phyloP scores from a whole-genome alignment of 495 filamentous ascomycete genomes.

The Mytilinidion resinicola region DNA sequence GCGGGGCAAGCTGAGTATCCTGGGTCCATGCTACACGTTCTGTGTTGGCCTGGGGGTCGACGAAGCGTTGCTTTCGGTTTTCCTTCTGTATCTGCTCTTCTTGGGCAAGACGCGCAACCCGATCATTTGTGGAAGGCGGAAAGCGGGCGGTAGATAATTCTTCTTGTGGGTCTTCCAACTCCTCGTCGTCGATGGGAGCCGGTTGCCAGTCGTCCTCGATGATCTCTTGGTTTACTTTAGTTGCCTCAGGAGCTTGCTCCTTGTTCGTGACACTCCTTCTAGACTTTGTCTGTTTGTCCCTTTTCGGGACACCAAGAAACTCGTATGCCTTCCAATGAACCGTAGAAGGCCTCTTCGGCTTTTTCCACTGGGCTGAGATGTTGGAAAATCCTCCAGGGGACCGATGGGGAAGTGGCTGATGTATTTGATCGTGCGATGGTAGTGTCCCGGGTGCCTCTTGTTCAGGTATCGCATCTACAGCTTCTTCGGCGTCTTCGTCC shows the following conservation, averaged over 20 bases:
- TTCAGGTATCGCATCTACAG: conserved; percentile 4
- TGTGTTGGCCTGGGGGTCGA: conserved; percentile 40
- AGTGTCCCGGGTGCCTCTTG: conserved; percentile 13
- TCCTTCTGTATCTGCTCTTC: conserved; percentile 31
- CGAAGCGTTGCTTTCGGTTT: conserved; percentile 25
- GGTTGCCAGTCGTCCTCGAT: not conserved
- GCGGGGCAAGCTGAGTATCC: conserved; percentile 14
- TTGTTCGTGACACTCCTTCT: not conserved
- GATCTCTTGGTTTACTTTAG: not conserved
- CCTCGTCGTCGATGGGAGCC: not conserved
- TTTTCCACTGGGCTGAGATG: conserved; percentile 3
- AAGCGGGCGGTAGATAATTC: not conserved
- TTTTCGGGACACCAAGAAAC: not conserved
- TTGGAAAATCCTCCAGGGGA: conserved; percentile 24
- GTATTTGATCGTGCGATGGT: not conserved
- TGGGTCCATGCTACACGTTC: conserved; percentile 26
- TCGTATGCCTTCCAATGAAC: not conserved
- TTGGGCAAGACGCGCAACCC: conserved; percentile 6
- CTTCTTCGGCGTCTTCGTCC: not conserved
- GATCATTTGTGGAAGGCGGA: conserved; percentile 14
- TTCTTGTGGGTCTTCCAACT: not conserved
- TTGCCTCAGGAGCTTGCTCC: not conserved
- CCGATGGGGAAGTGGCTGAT: conserved; percentile 2
- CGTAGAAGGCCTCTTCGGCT: not conserved
- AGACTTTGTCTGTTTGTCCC: not conserved